Base-by-base conservation (phyloP, 139 green algal genomes). In the Monoraphidium neglectum region DNA sequence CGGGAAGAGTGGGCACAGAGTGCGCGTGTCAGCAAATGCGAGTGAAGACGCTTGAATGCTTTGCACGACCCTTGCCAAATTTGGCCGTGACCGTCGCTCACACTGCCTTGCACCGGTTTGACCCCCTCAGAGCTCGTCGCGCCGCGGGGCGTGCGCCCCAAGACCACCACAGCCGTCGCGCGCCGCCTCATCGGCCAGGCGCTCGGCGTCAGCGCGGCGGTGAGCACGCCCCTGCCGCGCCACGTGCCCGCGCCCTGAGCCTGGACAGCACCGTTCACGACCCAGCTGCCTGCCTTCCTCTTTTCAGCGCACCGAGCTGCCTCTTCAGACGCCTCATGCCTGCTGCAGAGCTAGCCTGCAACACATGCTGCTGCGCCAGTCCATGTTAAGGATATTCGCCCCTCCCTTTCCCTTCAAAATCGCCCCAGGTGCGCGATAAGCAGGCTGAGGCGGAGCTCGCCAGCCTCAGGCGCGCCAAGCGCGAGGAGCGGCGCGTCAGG, bases 141-240 rank as follows among this genome's bases (percentile, higher is more conserved):
- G 10, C 84, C 84, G 0, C 73, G 77, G 18, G 77, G 70, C 24
- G 63, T 36, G 30, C 76, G 84, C 3, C 84, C 84, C 53, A 84
- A 83, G 63, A 89, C 84, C 13, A 85, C 84, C 0, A 76, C 84
- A 10, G 78, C 84, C 16, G 84, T 89, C 24, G 84, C 84, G 32
- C 76, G 72, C 21, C 35, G 64, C 15, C 56, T 89, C 13, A 74
- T 89, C 43, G 84, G 81, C 47, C 83, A 87, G 35, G 78, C 76
- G 3, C 63, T 89, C 38, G 84, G 84, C 47, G 75, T 73, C 64
- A 68, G 36, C 18, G 35, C 63, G 73, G 72, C 70, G 40, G 16
- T 43, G 32, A 21, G 51, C 21, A 28, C 21, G 51, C 18, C 21
- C 57, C 10, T 65, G 12, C 8, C 43, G 43, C 8, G 8, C 8